phyloP scores from a whole-genome alignment of 2,329 filamentous ascomycete species.

The Colletotrichum aenigma region DNA sequence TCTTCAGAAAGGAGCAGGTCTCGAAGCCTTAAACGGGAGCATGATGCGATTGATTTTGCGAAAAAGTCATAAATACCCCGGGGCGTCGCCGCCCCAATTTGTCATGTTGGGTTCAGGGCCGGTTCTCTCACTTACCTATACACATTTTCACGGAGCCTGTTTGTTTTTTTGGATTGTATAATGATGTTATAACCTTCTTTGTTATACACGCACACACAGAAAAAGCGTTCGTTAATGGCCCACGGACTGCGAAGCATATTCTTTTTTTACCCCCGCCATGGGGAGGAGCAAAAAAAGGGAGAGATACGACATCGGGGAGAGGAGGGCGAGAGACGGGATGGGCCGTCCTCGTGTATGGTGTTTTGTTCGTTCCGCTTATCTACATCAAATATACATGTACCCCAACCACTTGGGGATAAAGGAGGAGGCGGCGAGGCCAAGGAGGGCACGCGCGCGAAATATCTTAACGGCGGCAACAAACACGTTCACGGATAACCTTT shows the following conservation, averaged over 20 bases:
- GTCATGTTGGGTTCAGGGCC: conserved; percentile 14
- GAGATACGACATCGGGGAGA: background rate
- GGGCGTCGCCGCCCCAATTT: background rate
- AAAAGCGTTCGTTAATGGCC: conserved; percentile 7
- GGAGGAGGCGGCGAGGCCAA: background rate
- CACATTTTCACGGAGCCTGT: conserved; percentile 5
- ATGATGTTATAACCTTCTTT: conserved; percentile 14
- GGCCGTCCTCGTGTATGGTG: background rate
- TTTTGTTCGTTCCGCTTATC: background rate
- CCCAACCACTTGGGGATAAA: background rate
- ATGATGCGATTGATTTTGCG: background rate
- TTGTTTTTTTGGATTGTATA: conserved; percentile 15
- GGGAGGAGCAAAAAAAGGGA: background rate
- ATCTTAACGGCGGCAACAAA: background rate
- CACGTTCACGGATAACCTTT: background rate
- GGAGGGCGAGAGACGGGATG: background rate
- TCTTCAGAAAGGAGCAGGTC: conserved; percentile 63
- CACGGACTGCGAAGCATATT: conserved; percentile 1
- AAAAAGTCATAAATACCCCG: conserved; percentile 14
- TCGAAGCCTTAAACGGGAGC: conserved; percentile 47
- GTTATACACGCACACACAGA: conserved; percentile 5
- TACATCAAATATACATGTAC: background rate
- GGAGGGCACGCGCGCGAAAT: background rate
- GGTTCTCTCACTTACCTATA: conserved; percentile 7
- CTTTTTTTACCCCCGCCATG: background rate